Percentiles rank a stretch among this genome's conserved stretches.
phyloP scores from a whole-genome alignment of 1,139 yeast species.

The Lodderomyces oxycetoniae region DNA sequence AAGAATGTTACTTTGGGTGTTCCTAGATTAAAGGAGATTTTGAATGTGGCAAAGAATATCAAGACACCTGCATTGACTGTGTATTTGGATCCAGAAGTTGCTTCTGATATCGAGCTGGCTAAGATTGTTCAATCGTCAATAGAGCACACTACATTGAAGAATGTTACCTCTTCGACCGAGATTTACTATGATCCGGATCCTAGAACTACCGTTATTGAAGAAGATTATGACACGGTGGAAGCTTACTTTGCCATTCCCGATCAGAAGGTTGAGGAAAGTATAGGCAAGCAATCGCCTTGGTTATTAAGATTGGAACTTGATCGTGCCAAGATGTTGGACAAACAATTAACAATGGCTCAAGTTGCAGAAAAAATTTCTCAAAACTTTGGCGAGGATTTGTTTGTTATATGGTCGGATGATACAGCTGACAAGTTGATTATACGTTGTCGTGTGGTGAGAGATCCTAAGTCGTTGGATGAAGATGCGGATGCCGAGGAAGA shows the following conservation, averaged over 20 bases:
- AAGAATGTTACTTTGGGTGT: conserved; percentile 99
- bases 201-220: conserved; percentile 88
- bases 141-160: conserved; percentile 91
- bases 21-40: conserved; percentile 98
- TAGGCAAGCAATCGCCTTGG: conserved; percentile 98
- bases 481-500: conserved; percentile 97
- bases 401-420: conserved; percentile 99
- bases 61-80: conserved; percentile 98
- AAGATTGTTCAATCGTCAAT: conserved; percentile 94
- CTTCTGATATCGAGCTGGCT: conserved; percentile 87
- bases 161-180: conserved; percentile 96
- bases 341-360: conserved; percentile 96
- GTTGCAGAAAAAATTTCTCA: conserved; percentile 95
- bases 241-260: conserved; percentile 97
- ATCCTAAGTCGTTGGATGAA: conserved; percentile 88
- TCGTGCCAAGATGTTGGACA: conserved; percentile 98
- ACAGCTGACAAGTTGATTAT: conserved; percentile 94
- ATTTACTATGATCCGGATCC: conserved; percentile 98
- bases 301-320: conserved; percentile 91
- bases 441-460: conserved; percentile 98
- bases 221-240: conserved; percentile 94
- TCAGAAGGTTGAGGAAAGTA: conserved; percentile 89
- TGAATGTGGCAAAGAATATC: conserved; percentile 96
- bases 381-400: conserved; percentile 90
- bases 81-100: conserved; percentile 73